These are phyloP conservation scores for Ophiocordyceps unilateralis DNA, from an alignment of 2,329 filamentous ascomycete genomes.

Conservation along the genomic window DNA sequence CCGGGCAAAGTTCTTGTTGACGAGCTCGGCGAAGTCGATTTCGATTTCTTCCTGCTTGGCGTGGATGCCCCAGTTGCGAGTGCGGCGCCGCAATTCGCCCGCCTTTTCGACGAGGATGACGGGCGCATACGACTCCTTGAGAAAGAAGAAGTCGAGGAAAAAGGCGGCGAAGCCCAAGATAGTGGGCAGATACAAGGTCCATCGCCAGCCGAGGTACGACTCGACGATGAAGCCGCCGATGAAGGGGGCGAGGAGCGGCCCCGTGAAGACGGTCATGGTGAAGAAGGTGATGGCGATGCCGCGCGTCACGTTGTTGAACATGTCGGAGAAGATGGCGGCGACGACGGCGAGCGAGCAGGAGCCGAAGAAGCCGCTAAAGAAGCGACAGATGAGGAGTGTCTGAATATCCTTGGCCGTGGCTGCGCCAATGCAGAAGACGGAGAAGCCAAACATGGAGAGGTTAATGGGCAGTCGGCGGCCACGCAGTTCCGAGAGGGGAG, in stretches of 20 bases:
- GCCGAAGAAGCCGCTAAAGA: constrained; percentile 58
- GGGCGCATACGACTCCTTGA: constrained; percentile 55
- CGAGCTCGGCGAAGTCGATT: constrained; percentile 43
- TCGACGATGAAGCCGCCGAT: constrained; percentile 51
- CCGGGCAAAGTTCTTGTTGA: constrained; percentile 50
- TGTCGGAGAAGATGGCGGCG: constrained; percentile 54
- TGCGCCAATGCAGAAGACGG: constrained; percentile 46
- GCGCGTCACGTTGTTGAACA: constrained; percentile 48
- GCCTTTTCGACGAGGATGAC: constrained; percentile 46
- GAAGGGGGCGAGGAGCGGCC: constrained; percentile 50
- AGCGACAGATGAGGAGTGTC: constrained; percentile 52
- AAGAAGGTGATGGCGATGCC: constrained; percentile 29
- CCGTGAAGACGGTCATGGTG: constrained; percentile 40
- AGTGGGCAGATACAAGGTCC: constrained; percentile 48
- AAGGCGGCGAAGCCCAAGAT: constrained; percentile 49
- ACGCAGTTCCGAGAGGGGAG: constrained; percentile 54
- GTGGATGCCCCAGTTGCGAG: constrained; percentile 54
- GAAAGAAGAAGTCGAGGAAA: constrained; percentile 39
- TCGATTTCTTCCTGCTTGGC: constrained; percentile 58
- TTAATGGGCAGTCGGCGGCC: constrained; percentile 48
- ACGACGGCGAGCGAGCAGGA: constrained; percentile 52
- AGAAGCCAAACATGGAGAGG: constrained; percentile 49
- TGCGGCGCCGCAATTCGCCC: constrained; percentile 41
- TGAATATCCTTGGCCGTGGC: constrained; percentile 52
- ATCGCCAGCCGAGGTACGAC: constrained; percentile 51